Evolutionary conservation across 2,329 filamentous ascomycete genomes (phyloP).

Genomic region (Hymenoscyphus linearis): DNA sequence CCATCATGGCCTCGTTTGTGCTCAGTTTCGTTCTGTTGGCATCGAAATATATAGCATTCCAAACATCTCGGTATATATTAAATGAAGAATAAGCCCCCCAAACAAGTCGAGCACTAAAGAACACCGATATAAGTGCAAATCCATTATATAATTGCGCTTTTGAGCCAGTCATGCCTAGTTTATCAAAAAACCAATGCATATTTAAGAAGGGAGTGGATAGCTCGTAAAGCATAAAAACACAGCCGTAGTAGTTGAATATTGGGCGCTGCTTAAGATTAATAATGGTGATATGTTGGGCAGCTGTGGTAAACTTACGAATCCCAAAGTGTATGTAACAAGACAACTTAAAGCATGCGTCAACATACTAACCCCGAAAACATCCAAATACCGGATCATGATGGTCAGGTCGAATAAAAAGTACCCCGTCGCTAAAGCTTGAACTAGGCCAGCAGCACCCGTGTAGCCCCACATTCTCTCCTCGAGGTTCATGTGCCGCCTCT

Average conservation of each 20-base stretch:
- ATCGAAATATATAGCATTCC: constrained; percentile 31
- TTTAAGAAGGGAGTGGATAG: constrained; percentile 79
- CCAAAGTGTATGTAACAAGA: constrained; percentile 62
- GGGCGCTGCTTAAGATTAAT: constrained; percentile 51
- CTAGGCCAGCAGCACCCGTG: constrained; percentile 62
- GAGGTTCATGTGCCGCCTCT: constrained; percentile 58
- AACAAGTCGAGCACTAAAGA: constrained; percentile 71
- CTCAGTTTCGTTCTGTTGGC: constrained; percentile 36
- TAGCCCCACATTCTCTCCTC: constrained; percentile 72
- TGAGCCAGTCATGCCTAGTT: constrained; percentile 71
- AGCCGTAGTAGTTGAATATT: constrained; percentile 76
- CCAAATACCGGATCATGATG: constrained; percentile 58
- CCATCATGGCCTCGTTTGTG: constrained; percentile 22
- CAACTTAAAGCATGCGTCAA: constrained; percentile 66
- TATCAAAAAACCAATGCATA: constrained; percentile 86
- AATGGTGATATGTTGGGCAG: background rate
- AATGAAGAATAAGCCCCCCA: constrained; percentile 69
- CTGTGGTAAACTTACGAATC: constrained; percentile 58
- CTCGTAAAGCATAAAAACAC: constrained; percentile 78
- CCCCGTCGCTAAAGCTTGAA: constrained; percentile 69
- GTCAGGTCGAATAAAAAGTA: constrained; percentile 78
- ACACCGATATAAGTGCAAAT: constrained; percentile 61
- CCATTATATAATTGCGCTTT: constrained; percentile 73
- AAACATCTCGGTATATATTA: constrained; percentile 65
- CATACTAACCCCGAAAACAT: constrained; percentile 60